A percentile compares a stretch with the other conserved stretches of the same genome.
phyloP scores from a whole-genome alignment of 306 rosid species.

The Trifolium dubium region DNA sequence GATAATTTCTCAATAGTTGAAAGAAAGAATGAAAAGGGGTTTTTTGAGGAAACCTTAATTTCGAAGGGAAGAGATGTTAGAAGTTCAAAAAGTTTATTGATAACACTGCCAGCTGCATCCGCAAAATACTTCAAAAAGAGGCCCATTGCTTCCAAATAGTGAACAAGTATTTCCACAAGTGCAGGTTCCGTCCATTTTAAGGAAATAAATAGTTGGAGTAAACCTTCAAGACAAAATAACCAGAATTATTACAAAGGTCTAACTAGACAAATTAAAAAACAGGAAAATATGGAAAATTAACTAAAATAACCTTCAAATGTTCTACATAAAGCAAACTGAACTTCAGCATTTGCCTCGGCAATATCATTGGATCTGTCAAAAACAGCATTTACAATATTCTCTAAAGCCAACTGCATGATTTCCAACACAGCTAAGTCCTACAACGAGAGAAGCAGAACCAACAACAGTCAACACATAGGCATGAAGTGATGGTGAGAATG shows the following conservation, averaged over 20 bases:
- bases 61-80: slow-evolving; percentile 79
- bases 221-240: slow-evolving; percentile 59
- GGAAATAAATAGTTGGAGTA: slow-evolving; percentile 86
- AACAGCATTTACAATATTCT: slow-evolving; percentile 71
- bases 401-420: slow-evolving; percentile 88
- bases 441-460: slow-evolving; percentile 39
- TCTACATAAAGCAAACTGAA: slow-evolving; percentile 68
- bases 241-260: slow-evolving; percentile 27
- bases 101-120: slow-evolving; percentile 88
- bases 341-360: slow-evolving; percentile 60
- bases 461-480: slow-evolving; percentile 28
- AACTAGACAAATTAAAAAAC: slow-evolving; percentile 31
- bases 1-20: slow-evolving; percentile 23
- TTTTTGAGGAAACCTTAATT: slow-evolving; percentile 61
- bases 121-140: slow-evolving; percentile 87
- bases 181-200: slow-evolving; percentile 89
- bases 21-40: slow-evolving; percentile 36
- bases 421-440: slow-evolving; percentile 88
- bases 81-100: slow-evolving; percentile 89
- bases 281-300: slow-evolving; percentile 34
- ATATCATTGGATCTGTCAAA: slow-evolving; percentile 78
- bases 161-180: slow-evolving; percentile 86
- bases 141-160: slow-evolving; percentile 89
- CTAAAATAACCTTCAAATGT: slow-evolving; percentile 76
- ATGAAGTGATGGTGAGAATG: slow-evolving; percentile 36